These are phyloP conservation scores for Globisporangium lucens DNA, from an alignment of 352 stramenopile genomes.

Conservation along the genomic window DNA sequence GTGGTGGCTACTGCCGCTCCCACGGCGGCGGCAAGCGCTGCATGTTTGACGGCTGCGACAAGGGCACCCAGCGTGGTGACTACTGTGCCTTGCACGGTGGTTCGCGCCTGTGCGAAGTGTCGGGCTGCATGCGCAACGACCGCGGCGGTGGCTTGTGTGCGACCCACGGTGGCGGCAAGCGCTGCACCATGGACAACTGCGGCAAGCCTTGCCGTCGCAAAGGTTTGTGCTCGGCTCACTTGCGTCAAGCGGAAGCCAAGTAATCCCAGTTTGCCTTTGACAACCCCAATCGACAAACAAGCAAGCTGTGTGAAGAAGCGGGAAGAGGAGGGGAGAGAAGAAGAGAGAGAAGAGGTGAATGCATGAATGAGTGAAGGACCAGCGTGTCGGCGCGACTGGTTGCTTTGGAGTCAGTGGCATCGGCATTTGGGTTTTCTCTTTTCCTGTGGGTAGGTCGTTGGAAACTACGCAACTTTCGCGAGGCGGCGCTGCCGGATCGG, in stretches of 20 bases:
- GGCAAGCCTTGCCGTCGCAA: conserved; percentile 77
- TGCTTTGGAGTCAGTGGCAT: conserved; percentile 10
- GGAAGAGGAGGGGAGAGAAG: conserved; percentile 6
- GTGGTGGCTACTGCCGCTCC: conserved; percentile 77
- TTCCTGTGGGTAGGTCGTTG: conserved; percentile 18
- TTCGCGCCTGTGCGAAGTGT: conserved; percentile 76
- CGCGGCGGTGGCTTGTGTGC: conserved; percentile 74
- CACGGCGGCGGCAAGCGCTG: conserved; percentile 88
- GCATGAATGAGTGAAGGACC: conserved; percentile 23
- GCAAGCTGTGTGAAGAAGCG: conserved; percentile 2
- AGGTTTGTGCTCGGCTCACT: conserved; percentile 78
- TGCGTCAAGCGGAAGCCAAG: conserved; percentile 38
- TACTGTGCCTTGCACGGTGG: conserved; percentile 86
- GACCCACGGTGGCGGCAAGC: conserved; percentile 82
- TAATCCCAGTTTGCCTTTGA: conserved; percentile 13
- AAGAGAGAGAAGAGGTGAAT: conserved; percentile 9
- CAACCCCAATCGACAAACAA: conserved; percentile 9
- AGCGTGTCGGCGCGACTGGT: conserved; percentile 9
- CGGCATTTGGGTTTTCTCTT: conserved; percentile 8
- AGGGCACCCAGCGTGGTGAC: conserved; percentile 84
- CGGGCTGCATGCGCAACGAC: conserved; percentile 83
- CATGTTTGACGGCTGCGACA: conserved; percentile 79
- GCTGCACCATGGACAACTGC: conserved; percentile 67
- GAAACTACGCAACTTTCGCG: conserved; percentile 15
- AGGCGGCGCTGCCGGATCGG: conserved; percentile 1